Evolutionary conservation across 2,329 filamentous ascomycete species (phyloP), one percentile per base, ranked within the genome.

Genomic region (Myriosclerotinia scirpicola): DNA sequence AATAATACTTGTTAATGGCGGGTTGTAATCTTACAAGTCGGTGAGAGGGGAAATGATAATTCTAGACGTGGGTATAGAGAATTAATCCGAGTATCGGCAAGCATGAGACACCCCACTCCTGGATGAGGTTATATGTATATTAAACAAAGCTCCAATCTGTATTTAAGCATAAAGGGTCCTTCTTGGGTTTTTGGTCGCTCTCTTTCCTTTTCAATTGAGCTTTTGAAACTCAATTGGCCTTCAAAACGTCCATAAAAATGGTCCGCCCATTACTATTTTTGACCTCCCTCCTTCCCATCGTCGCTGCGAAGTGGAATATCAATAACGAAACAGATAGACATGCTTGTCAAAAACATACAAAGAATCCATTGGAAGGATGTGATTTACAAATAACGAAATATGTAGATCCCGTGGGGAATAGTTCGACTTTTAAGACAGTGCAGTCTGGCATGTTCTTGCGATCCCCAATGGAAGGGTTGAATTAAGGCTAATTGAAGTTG

Each of bases 341-440:
- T 58, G 61, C 38, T 20, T 74, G 73, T 59, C 73, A 75, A 54
- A 60, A 60, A 6, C 40, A 62, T 9, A 68, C 67, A 1, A 54
- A 48, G 15, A 68, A 72, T 67, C 71, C 73, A n/a, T 56, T 74
- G 38, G 66, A 69, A 6, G 73, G 73, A 2, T 75, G 73, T 65
- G 72, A 74, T 68, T 22, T 34, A 14, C 12, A 67, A 20, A 58
- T 55, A 42, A 74, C 73, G 9, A 36, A 73, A 1, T 73, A 58
- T 61, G 73, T 75, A 34, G 67, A 70, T 66, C 12, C 30, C 20
- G 48, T 52, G 40, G 67, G 67, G 17, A 65, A 59, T 17, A 46
- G 64, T 17, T 67, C 69, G 26, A 67, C 55, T 50, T 75, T 70
- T 40, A 70, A 67, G 26, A 74, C 71, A 26, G 71, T 75, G 44